Base-by-base conservation (phyloP, 2,329 filamentous ascomycete genomes). In the Stagonosporopsis tanaceti region DNA sequence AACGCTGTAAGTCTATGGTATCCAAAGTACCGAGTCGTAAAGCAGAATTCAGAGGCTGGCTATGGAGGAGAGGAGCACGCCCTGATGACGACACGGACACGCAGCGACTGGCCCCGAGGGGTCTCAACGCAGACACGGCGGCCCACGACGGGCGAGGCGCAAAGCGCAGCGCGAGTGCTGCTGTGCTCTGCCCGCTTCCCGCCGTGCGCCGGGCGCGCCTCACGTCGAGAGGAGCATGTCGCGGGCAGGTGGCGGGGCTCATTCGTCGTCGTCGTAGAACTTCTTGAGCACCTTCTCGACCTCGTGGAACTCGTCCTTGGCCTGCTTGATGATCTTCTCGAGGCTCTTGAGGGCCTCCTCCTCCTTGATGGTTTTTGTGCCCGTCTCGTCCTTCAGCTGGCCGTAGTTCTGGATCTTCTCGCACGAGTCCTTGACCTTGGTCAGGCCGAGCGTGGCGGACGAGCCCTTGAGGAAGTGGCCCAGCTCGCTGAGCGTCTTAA, bases 391-490 rank as follows among this genome's bases (percentile, higher is more conserved):
- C 78, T 93, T 92, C 69, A 85, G 83, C 70, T 90, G 90, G 65
- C 94, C 94, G 75, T 89, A 96, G 72, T 96, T 90, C 78, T 99
- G 94, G 70, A 99, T 97, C 82, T 96, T 93, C 79, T 98, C 93
- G 80, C 95, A 99, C 61, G 87, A 89, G 72, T 97, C 93, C 76
- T 92, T 91, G 69, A 99, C 90, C 77, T 96, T 96, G 70, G 86
- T 89, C 53, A 98, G 85, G 42, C 95, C 95, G 51, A 99, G 85
- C 4, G 95, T 97, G 37, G 95, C 94, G 8, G 94, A 97, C 6
- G 94, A 98, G 59, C 95, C 95, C 80, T 99, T 99, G 67, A 99
- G 84, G 80, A 97, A 99, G 79, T 99, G 95, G 39, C 95, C 95
- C 30, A 97, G 87, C 50, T 86, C 84, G 32, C 92, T 96, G 35